Evolutionary conservation across 331 rosid species (phyloP).

Genomic region (Cydonia oblonga): DNA sequence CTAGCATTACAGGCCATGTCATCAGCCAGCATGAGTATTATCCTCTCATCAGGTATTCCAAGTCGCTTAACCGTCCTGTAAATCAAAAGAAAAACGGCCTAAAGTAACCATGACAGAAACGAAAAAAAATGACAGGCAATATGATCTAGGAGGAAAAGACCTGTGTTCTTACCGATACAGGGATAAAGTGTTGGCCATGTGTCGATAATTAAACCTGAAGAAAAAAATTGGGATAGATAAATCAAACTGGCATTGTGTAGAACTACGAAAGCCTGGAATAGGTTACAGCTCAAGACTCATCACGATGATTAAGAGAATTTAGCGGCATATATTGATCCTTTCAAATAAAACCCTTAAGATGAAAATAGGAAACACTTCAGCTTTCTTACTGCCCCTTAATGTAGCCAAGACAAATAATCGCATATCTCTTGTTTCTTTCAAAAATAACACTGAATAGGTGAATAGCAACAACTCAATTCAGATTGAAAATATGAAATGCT

Average conservation of each 20-base stretch:
- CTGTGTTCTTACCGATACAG: slow-evolving; percentile 50
- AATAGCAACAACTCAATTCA: not conserved
- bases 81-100: slow-evolving; percentile 13
- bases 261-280: not conserved
- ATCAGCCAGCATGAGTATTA: slow-evolving; percentile 96
- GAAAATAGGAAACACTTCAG: not conserved
- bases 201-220: slow-evolving; percentile 93
- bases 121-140: not conserved
- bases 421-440: not conserved
- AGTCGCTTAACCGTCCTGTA: slow-evolving; percentile 87
- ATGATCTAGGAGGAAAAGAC: not conserved
- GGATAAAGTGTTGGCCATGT: slow-evolving; percentile 93
- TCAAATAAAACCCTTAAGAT: not conserved
- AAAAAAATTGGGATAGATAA: slow-evolving; percentile 2
- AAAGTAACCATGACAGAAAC: not conserved
- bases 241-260: not conserved
- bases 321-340: not conserved
- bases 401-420: not conserved
- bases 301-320: not conserved
- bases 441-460: not conserved
- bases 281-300: not conserved
- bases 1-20: slow-evolving; percentile 97
- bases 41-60: slow-evolving; percentile 97
- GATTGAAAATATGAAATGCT: not conserved
- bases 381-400: not conserved